Base-by-base conservation (phyloP, 2,329 filamentous ascomycete species). In the Colletotrichum eleusines region DNA sequence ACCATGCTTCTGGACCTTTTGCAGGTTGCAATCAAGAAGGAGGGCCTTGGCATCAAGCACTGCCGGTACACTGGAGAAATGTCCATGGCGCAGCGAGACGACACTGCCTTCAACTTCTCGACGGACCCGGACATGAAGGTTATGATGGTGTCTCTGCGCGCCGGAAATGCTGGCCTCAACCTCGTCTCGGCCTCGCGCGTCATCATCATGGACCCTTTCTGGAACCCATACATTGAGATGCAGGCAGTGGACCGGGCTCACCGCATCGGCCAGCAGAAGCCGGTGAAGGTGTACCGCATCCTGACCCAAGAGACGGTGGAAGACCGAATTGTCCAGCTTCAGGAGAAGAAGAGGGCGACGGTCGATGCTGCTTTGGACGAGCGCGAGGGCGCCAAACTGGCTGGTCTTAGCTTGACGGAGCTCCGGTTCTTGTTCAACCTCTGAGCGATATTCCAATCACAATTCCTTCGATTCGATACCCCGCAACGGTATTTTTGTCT, bases 161-260 rank as follows among this genome's bases (percentile, higher is more conserved):
- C 93, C 1, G 93, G 93, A 42, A 95, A 95, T 75, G 90, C 94
- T 0, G 95, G 95, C 1, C 87, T 98, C 55, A 98, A 98, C 77
- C 86, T 98, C 28, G 93, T 92, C 48, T 89, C 90, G 23, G 95
- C 94, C 0, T 94, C 91, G 1, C 91, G 94, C 73, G 93, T 97
- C 74, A 94, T 98, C 79, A 92, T 97, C 73, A 90, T 97, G 77
- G 94, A 97, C 78, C 94, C 94, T 0, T 97, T 97, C 82, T 97
- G 94, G 94, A 98, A 97, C 73, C 95, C 94, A 0, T 97, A 92
- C 77, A 92, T 97, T 59, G 95, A 97, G 81, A 94, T 94, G 80
- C 95, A 98, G 81, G 95, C 95, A 5, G 91, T 97, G 61, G 95
- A 97, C 78, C 92, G 95, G 28, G 93, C 94, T 2, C 92, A 97